phyloP scores from a whole-genome alignment of 2,329 filamentous ascomycete species.

The Setomelanomma holmii region DNA sequence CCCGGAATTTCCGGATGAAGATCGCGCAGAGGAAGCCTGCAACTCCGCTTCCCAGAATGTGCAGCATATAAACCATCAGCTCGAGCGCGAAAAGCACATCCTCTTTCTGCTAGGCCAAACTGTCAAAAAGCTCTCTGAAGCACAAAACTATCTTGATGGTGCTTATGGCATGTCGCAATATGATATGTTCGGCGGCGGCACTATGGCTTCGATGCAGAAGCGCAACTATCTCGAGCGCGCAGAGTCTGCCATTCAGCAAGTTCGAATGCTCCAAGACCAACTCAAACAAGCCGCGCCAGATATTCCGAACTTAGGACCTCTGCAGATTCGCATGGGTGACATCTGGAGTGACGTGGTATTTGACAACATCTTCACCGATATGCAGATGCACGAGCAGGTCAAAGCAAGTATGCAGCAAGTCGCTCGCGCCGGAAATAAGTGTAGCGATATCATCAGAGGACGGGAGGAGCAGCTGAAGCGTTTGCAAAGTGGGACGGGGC shows the following conservation, averaged over 20 bases:
- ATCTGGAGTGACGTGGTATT: conserved; percentile 62
- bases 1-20: conserved; percentile 42
- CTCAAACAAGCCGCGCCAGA: conserved; percentile 51
- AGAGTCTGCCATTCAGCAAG: conserved; percentile 53
- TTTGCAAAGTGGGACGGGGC: conserved; percentile 30
- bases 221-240: conserved; percentile 59
- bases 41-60: conserved; percentile 18
- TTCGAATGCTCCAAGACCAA: conserved; percentile 47
- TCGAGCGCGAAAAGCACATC: conserved; percentile 35
- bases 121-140: conserved; percentile 27
- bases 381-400: conserved; percentile 62
- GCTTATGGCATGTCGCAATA: conserved; percentile 38
- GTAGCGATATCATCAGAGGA: conserved; percentile 44
- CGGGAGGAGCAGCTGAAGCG: conserved; percentile 39
- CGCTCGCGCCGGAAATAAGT: conserved; percentile 22
- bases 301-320: conserved; percentile 48
- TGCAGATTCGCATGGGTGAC: conserved; percentile 55
- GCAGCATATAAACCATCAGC: conserved; percentile 17
- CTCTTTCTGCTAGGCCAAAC: conserved; percentile 35
- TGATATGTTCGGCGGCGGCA: conserved; percentile 61
- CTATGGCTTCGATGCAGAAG: conserved; percentile 62
- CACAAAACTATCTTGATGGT: conserved; percentile 24
- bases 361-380: conserved; percentile 62
- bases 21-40: conserved; percentile 33
- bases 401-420: conserved; percentile 51